Conservation (phyloP, 495 filamentous ascomycete species). For the Podospora conica region DNA sequence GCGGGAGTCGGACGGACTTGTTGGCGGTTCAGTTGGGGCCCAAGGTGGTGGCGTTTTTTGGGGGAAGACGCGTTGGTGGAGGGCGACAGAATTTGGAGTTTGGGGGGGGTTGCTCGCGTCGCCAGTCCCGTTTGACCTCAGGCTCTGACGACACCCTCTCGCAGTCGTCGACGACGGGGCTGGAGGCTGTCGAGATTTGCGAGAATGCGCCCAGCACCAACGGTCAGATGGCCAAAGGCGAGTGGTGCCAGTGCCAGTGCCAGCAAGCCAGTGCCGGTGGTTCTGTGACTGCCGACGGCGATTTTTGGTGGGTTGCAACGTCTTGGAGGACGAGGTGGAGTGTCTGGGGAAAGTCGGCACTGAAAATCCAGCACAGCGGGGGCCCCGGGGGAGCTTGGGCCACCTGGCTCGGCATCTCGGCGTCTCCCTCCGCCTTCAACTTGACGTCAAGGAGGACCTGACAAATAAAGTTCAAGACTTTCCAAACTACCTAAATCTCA, state of each 20-base stretch:
- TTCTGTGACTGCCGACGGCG: not conserved
- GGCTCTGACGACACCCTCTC: not conserved
- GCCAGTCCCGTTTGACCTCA: not conserved
- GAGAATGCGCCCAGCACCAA: not conserved
- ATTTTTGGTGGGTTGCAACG: not conserved
- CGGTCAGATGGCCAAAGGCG: not conserved
- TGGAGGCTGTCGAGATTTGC: not conserved
- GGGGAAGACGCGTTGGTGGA: not conserved
- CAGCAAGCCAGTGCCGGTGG: not conserved
- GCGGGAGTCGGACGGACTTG: not conserved
- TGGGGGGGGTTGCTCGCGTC: too few species aligned
- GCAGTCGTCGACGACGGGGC: not conserved
- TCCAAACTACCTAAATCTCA: too few species aligned
- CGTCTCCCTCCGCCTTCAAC: too few species aligned
- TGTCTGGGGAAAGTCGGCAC: not conserved
- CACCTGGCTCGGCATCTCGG: not conserved
- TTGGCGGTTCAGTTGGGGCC: not conserved
- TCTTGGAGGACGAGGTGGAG: not conserved
- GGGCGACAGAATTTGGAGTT: not conserved
- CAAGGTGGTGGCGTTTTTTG: not conserved
- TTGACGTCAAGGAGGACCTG: too few species aligned
- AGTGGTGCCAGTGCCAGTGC: not conserved
- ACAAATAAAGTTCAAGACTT: too few species aligned
- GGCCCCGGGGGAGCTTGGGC: not conserved
- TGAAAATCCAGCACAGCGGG: not conserved